These are phyloP conservation scores for Teunomyces atbi DNA, from an alignment of 805 yeast genomes.

Conservation along the genomic window DNA sequence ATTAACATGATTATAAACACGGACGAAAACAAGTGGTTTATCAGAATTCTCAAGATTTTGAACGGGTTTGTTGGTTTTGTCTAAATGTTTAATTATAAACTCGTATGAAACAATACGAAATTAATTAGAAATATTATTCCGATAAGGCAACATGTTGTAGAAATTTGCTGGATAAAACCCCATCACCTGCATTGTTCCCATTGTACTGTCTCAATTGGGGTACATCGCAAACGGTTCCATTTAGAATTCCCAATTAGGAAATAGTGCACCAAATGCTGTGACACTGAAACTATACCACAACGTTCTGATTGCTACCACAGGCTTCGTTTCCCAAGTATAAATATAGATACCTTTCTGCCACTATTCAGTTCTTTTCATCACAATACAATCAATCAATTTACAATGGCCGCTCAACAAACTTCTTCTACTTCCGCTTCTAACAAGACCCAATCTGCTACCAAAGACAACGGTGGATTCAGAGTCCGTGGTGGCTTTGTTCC, in stretches of 20 bases:
- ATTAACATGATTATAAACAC: conserved; percentile 43
- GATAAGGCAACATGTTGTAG: too few species aligned
- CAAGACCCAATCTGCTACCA: conserved; percentile 6
- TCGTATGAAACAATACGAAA: neutral
- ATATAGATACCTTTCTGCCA: neutral
- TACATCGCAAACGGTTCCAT: neutral
- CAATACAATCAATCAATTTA: neutral
- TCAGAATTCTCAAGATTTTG: conserved; percentile 33
- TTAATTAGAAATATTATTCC: neutral
- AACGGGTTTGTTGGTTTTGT: conserved; percentile 45
- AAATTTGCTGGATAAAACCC: too few species aligned
- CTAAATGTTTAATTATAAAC: conserved; percentile 6
- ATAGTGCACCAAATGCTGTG: neutral
- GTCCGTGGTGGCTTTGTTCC: neutral
- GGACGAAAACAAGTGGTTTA: conserved; percentile 44
- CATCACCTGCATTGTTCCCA: neutral
- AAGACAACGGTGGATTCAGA: conserved; percentile 1
- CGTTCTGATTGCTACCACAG: too few species aligned
- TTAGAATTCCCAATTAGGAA: conserved; percentile 1
- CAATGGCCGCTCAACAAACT: conserved; percentile 5
- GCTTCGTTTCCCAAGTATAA: neutral
- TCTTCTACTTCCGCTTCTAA: conserved; percentile 5
- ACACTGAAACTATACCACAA: neutral
- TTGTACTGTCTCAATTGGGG: neutral
- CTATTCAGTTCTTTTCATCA: neutral